Conservation (phyloP, 345 rosid genomes). For the Acer saccharum region DNA sequence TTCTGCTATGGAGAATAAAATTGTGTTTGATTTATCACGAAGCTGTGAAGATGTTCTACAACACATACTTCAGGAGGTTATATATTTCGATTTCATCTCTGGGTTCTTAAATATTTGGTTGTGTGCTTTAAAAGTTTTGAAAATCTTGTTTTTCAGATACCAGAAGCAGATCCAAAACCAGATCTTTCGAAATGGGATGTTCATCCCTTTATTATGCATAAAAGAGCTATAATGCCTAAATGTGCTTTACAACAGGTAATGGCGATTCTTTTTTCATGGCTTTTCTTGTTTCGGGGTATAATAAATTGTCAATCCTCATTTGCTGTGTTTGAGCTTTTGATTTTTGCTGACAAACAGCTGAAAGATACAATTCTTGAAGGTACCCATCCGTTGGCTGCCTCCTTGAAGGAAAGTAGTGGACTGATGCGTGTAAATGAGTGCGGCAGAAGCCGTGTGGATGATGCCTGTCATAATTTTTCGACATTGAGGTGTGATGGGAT, state of each 20-base stretch:
- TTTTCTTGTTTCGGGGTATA: constrained; percentile 7
- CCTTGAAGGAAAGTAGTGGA: constrained; percentile 39
- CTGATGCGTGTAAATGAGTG: constrained; percentile 24
- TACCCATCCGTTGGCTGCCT: constrained; percentile 30
- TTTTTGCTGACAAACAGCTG: constrained; percentile 40
- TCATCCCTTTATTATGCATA: constrained; percentile 47
- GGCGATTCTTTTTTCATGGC: background rate
- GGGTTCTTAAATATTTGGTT: background rate
- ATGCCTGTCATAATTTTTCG: constrained; percentile 14
- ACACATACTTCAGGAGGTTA: constrained; percentile 41
- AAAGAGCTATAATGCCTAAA: constrained; percentile 53
- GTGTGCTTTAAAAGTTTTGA: background rate
- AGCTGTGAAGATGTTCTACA: constrained; percentile 54
- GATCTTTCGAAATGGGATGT: constrained; percentile 52
- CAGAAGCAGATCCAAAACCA: constrained; percentile 32
- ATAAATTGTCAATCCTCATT: background rate
- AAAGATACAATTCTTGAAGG: constrained; percentile 42
- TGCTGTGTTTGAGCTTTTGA: constrained; percentile 7
- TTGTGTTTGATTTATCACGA: constrained; percentile 31
- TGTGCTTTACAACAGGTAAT: constrained; percentile 49
- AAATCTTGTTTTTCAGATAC: constrained; percentile 26
- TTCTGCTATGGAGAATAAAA: constrained; percentile 24
- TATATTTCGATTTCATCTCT: background rate
- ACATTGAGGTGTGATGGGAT: constrained; percentile 6
- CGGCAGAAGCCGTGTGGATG: background rate